Base-by-base conservation (phyloP, 2,329 filamentous ascomycete genomes). In the Coleophoma eucalyptorum region DNA sequence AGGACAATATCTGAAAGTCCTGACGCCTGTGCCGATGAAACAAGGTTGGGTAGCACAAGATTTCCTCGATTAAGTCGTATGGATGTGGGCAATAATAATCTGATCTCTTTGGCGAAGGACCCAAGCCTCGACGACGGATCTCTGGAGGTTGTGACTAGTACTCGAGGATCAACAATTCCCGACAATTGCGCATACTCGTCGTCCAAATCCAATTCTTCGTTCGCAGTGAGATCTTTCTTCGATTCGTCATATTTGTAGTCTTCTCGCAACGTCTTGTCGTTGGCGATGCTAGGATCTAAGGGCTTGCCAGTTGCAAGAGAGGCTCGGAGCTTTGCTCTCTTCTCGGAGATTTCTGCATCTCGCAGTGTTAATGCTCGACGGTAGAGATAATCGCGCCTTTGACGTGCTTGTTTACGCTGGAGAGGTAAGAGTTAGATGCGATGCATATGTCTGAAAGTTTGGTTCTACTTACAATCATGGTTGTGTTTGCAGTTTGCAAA, bases 181-280 rank as follows among this genome's bases (percentile, higher is more conserved):
- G 89, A 94, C 1, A 97, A 81, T 59, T 92, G 84, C 20, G 87
- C 83, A 68, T 97, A 97, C 72, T 97, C 93, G 63, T 96, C 90
- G 65, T 95, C 90, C 18, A 95, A 72, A 50, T 89, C 86, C 16
- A 90, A 71, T 66, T 86, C 79, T 51, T 90, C 86, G 51, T 89
- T 79, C 16, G 76, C 74, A 3, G 77, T 83, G 49, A 84, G 72
- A 60, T 91, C 87, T 19, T 80, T 78, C 20, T 83, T 75, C 4
- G 90, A 89, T 70, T 97, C 93, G 66, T 99, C 94, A 67, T 93
- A 99, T 65, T 92, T 91, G 72, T 88, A 97, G 67, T 97, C 90
- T 65, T 89, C 86, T 41, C 92, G 83, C 50, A 99, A 73, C 31
- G 80, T 67, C 69, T 90, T 90, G 72, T 99, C 93, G 64, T 96